A percentile compares a stretch with the other conserved stretches of the same genome.
These are phyloP conservation scores for Sugiyamaella grinbergsii DNA, from an alignment of 1,139 yeast genomes.

Conservation along the genomic window DNA sequence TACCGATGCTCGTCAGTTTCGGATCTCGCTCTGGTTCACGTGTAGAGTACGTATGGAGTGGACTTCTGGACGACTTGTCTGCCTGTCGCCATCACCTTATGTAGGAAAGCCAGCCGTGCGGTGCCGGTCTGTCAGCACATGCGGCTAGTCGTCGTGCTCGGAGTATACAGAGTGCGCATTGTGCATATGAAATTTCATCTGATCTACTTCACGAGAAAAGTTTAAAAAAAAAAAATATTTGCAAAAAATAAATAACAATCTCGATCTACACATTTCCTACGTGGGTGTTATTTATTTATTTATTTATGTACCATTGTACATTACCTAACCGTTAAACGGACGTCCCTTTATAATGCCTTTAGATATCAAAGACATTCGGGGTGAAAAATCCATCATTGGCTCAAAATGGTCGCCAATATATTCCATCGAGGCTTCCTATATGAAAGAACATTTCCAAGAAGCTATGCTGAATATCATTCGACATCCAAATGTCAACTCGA, in stretches of 20 bases:
- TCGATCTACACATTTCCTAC: no score
- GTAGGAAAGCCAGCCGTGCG: background rate
- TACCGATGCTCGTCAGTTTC: background rate
- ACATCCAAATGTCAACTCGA: conserved; percentile 90
- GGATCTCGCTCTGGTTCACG: conserved; percentile 4
- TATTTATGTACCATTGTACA: no score
- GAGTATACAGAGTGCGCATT: no score
- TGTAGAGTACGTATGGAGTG: no score
- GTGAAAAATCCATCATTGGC: conserved; percentile 56
- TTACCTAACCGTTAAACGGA: no score
- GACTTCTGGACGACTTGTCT: no score
- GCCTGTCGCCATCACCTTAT: no score
- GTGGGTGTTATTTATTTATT: no score
- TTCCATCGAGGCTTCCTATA: conserved; percentile 41
- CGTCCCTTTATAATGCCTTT: conserved; percentile 8
- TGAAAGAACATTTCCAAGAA: conserved; percentile 55
- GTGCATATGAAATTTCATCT: background rate
- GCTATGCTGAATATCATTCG: conserved; percentile 82
- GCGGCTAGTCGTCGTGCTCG: background rate
- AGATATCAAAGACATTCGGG: conserved; percentile 35
- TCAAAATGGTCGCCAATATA: conserved; percentile 56
- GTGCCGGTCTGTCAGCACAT: background rate
- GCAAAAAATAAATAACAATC: no score
- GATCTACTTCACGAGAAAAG: background rate
- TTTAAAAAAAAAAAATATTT: no score